These are phyloP conservation scores for Acacia melanoxylon DNA, from an alignment of 306 rosid species.

Conservation along the genomic window DNA sequence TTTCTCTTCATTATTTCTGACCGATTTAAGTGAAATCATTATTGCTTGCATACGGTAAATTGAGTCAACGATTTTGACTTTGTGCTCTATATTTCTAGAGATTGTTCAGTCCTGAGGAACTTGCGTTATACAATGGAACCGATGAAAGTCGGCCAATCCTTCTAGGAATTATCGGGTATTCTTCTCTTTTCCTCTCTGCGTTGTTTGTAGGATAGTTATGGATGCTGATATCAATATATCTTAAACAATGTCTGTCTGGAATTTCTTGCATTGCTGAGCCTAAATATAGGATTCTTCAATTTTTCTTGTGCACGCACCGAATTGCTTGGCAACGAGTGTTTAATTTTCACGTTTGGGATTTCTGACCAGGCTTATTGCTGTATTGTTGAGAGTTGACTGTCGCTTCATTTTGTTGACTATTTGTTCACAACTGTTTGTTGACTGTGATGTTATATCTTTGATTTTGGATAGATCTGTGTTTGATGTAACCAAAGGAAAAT, in stretches of 20 bases:
- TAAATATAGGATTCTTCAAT: not conserved
- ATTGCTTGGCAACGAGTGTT: not conserved
- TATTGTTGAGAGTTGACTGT: not conserved
- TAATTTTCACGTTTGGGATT: not conserved
- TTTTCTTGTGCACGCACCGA: not conserved
- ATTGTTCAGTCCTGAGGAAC: conserved; percentile 67
- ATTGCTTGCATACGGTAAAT: not conserved
- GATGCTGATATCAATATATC: not conserved
- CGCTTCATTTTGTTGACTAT: not conserved
- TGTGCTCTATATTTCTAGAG: conserved; percentile 46
- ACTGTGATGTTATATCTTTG: conserved; percentile 20
- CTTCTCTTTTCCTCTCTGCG: not conserved
- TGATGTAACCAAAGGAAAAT: conserved; percentile 89
- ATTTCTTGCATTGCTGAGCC: not conserved
- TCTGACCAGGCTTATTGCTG: not conserved
- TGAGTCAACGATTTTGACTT: conserved; percentile 37
- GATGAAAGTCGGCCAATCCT: conserved; percentile 67
- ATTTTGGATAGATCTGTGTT: conserved; percentile 69
- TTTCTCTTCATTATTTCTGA: not conserved
- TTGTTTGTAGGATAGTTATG: not conserved
- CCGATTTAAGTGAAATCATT: not conserved
- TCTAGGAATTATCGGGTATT: conserved; percentile 89
- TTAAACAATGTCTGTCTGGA: not conserved
- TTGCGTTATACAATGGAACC: conserved; percentile 85
- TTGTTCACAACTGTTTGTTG: not conserved